phyloP scores from a whole-genome alignment of 345 rosid genomes.

The Odontarrhena argentea region DNA sequence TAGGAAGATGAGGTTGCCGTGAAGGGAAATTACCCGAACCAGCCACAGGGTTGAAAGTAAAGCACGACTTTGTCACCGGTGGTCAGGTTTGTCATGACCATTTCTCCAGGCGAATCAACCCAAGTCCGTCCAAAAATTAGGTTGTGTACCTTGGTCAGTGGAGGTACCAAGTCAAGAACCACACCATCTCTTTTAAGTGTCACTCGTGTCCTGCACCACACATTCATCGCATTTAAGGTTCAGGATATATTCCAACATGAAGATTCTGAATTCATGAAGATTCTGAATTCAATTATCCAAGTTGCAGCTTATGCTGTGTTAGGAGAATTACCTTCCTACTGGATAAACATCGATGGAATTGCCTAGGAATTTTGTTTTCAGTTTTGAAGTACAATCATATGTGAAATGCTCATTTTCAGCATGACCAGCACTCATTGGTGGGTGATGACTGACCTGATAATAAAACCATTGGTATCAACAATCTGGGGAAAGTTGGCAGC shows the following conservation, averaged over 20 bases:
- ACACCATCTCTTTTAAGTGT: slow-evolving; percentile 74
- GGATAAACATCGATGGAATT: slow-evolving; percentile 82
- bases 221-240: slow-evolving; percentile 20
- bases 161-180: slow-evolving; percentile 80
- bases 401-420: slow-evolving; percentile 85
- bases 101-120: slow-evolving; percentile 79
- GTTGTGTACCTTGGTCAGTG: slow-evolving; percentile 73
- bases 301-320: slow-evolving; percentile 11
- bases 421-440: slow-evolving; percentile 81
- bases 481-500: slow-evolving; percentile 19
- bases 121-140: slow-evolving; percentile 83
- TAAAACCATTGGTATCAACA: slow-evolving; percentile 25
- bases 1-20: slow-evolving; percentile 21
- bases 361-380: slow-evolving; percentile 78
- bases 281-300: neutral
- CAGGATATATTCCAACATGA: neutral
- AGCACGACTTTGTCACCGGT: slow-evolving; percentile 78
- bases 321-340: slow-evolving; percentile 58
- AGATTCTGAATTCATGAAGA: slow-evolving; percentile 15
- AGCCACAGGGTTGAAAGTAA: slow-evolving; percentile 83
- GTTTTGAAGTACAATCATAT: slow-evolving; percentile 76
- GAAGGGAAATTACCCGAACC: slow-evolving; percentile 66
- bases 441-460: slow-evolving; percentile 82
- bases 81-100: slow-evolving; percentile 72
- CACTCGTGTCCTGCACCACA: slow-evolving; percentile 64